Base-by-base conservation (phyloP, 176 grass and related monocot species). In the Triticum dicoccoides region DNA sequence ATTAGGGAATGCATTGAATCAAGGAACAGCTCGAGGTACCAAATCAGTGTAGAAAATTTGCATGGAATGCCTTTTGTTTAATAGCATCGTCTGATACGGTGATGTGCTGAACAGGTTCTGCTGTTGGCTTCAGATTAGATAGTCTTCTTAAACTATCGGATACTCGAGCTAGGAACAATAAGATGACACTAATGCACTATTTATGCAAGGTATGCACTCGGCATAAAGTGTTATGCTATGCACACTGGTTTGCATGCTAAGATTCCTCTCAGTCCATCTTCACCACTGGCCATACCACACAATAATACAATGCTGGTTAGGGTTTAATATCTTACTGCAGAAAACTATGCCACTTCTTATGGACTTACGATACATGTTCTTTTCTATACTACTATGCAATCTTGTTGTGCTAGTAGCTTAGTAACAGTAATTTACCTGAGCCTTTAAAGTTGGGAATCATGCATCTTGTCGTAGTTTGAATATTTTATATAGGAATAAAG, bases 111-210 rank as follows among this genome's bases (percentile, higher is more conserved):
- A 81, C 86, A 98, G 93, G 96, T 42, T 92, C 96, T 94, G 96
- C 93, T 82, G 91, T 98, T 89, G 96, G 93, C 72, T 98, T 98
- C 90, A 98, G 86, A 89, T 87, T 98, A 75, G 96, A 95, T 59
- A 98, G 96, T 78, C 96, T 98, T 84, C 96, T 98, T 84, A 95
- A 98, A 89, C 84, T 98, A 65, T 92, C 91, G 25, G 96, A 98
- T 86, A 98, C 93, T 66, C 96, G 93, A 82, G 90, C 96, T 61
- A 95, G 91, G 88, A 98, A 98, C 77, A 98, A 94, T 44, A 98
- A 98, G 81, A 90, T 98, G 91, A 98, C 93, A n/a, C 88, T 98
- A 75, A 98, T 98, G 91, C 96, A 98, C 89, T 98, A 98, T 92
- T 88, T 98, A 83, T 98, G 96, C 91, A 98, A 98, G 91, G 96